Conservation (phyloP, 208 protist species). For the Herpetomonas tarakana region DNA sequence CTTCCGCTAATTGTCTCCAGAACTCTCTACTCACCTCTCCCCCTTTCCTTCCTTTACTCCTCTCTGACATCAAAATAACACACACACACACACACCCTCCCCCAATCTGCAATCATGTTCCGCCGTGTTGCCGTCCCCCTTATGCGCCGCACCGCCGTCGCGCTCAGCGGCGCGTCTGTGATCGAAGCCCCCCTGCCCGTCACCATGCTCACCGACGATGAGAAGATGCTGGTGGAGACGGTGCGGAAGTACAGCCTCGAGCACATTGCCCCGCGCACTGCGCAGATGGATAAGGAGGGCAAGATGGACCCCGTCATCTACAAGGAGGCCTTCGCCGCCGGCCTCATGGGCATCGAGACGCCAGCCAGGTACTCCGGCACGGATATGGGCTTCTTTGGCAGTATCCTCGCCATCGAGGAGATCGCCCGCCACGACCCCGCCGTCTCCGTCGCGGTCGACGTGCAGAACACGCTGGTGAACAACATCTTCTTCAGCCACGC, state of each 20-base stretch:
- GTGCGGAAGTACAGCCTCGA: constrained; percentile 66
- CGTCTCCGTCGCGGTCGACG: constrained; percentile 85
- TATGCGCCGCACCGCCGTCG: constrained; percentile 33
- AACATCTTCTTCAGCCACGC: constrained; percentile 82
- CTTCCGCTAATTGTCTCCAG: too few relatives aligned
- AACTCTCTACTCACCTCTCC: background rate
- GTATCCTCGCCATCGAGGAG: constrained; percentile 86
- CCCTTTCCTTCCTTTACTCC: constrained; percentile 5
- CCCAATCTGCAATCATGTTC: constrained; percentile 43
- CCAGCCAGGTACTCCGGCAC: constrained; percentile 55
- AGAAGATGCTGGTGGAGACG: constrained; percentile 64
- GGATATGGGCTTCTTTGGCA: constrained; percentile 73
- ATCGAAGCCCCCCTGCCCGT: constrained; percentile 20
- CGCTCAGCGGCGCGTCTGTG: constrained; percentile 7
- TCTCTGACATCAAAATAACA: background rate
- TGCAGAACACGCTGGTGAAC: constrained; percentile 93
- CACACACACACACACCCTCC: constrained; percentile 3
- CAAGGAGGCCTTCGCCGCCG: constrained; percentile 67
- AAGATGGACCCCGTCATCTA: constrained; percentile 65
- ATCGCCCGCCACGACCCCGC: constrained; percentile 85
- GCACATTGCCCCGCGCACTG: constrained; percentile 56
- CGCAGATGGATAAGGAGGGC: constrained; percentile 78
- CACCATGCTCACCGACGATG: constrained; percentile 56
- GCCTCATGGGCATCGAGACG: constrained; percentile 88
- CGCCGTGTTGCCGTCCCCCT: constrained; percentile 23